These are phyloP conservation scores for Rhodofomes roseus DNA, from an alignment of 1,284 basidiomycete genomes.

Conservation along the genomic window DNA sequence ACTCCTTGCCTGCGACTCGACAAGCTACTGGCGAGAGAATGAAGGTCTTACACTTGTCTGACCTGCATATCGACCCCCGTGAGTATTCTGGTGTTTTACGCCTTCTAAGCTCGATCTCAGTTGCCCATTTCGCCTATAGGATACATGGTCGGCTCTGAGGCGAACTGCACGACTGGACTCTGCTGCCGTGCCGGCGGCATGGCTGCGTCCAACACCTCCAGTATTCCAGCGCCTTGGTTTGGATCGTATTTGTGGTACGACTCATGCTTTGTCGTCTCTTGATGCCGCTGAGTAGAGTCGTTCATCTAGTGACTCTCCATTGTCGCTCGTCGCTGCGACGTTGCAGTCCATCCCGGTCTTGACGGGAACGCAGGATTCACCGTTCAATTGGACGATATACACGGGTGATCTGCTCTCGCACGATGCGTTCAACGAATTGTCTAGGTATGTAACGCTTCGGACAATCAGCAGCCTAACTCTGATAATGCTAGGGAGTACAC, in stretches of 20 bases:
- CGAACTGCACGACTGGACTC: slow-evolving; percentile 62
- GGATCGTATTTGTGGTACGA: slow-evolving; percentile 58
- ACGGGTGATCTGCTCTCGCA: slow-evolving; percentile 80
- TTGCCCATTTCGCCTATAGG: slow-evolving; percentile 40
- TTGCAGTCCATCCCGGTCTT: slow-evolving; percentile 68
- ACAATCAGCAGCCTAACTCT: background rate
- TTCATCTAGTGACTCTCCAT: slow-evolving; percentile 60
- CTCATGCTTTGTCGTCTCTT: background rate
- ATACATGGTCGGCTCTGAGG: slow-evolving; percentile 71
- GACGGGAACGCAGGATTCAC: slow-evolving; percentile 53
- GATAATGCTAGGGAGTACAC: slow-evolving; percentile 24
- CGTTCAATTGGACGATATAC: slow-evolving; percentile 66
- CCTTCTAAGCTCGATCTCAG: no score
- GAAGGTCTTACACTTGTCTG: slow-evolving; percentile 75
- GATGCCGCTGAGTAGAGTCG: background rate
- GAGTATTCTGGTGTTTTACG: slow-evolving; percentile 19
- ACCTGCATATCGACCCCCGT: slow-evolving; percentile 77
- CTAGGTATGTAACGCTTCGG: slow-evolving; percentile 36
- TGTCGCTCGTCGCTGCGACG: slow-evolving; percentile 57
- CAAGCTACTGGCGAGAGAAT: slow-evolving; percentile 59
- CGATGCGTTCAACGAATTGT: slow-evolving; percentile 61
- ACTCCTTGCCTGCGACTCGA: slow-evolving; percentile 51
- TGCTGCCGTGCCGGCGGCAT: slow-evolving; percentile 65
- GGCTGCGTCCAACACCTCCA: slow-evolving; percentile 46
- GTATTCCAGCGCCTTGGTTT: slow-evolving; percentile 59